phyloP scores from a whole-genome alignment of 2,329 filamentous ascomycete genomes.

The Epichloe gansuensis region DNA sequence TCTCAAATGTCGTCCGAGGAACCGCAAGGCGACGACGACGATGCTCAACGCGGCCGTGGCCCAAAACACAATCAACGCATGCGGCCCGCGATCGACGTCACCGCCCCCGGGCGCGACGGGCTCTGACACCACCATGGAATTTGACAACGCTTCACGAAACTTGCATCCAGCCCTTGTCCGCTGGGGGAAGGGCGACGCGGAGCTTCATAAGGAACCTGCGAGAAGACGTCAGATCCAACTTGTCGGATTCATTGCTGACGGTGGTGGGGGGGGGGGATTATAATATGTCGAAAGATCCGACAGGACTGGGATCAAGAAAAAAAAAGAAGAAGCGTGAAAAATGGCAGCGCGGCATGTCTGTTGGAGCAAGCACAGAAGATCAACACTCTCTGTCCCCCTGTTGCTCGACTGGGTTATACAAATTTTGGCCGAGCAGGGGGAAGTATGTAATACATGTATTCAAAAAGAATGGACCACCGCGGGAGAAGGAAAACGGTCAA shows the following conservation, averaged over 20 bases:
- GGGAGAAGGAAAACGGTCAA: not conserved
- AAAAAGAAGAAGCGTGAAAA: no score
- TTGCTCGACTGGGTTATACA: no score
- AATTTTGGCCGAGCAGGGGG: no score
- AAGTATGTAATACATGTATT: no score
- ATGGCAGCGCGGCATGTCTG: no score
- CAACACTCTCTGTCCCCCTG: no score
- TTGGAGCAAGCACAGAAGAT: no score
- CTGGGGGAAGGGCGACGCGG: not conserved
- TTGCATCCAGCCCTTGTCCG: not conserved
- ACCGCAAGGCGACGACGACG: constrained; percentile 2
- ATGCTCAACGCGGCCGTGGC: not conserved
- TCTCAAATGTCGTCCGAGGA: constrained; percentile 2
- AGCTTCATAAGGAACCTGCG: not conserved
- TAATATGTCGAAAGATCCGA: not conserved
- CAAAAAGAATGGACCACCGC: no score
- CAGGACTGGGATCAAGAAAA: no score
- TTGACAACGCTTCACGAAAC: not conserved
- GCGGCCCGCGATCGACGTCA: not conserved
- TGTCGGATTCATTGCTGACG: not conserved
- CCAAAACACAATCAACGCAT: constrained; percentile 1
- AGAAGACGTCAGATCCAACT: not conserved
- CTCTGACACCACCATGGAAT: not conserved
- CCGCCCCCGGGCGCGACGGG: not conserved
- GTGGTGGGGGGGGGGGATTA: not conserved